phyloP scores from a whole-genome alignment of 805 yeast species.

The Ogataea trehalophila region DNA sequence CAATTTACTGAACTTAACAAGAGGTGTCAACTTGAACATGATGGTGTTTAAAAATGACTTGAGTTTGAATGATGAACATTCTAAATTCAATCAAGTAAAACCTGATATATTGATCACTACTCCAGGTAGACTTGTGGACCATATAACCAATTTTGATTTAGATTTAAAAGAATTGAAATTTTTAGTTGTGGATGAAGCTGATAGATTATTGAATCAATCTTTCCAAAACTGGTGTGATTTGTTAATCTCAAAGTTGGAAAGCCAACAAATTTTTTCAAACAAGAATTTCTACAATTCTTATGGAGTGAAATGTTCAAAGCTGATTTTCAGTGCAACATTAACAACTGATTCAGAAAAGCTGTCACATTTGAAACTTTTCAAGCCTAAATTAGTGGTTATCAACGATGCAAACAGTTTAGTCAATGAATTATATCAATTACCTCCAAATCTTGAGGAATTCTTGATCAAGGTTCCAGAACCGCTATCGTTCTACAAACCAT shows the following conservation, averaged over 20 bases:
- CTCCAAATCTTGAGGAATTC: slow-evolving; percentile 40
- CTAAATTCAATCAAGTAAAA: slow-evolving; percentile 34
- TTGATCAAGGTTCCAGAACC: slow-evolving; percentile 26
- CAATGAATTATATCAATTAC: slow-evolving; percentile 58
- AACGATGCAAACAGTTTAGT: slow-evolving; percentile 44
- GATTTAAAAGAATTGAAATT: slow-evolving; percentile 50
- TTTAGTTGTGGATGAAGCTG: slow-evolving; percentile 79
- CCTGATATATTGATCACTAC: slow-evolving; percentile 72
- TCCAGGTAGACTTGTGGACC: slow-evolving; percentile 83
- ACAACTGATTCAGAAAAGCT: slow-evolving; percentile 90
- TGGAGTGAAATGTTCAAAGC: slow-evolving; percentile 44
- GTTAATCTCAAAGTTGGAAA: slow-evolving; percentile 39
- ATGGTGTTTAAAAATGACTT: slow-evolving; percentile 53
- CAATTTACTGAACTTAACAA: slow-evolving; percentile 54
- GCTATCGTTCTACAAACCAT: slow-evolving; percentile 58
- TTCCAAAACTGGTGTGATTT: slow-evolving; percentile 89
- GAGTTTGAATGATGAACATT: slow-evolving; percentile 58
- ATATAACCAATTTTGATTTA: slow-evolving; percentile 41
- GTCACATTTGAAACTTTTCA: slow-evolving; percentile 59
- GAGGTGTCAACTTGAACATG: slow-evolving; percentile 63
- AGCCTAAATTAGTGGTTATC: slow-evolving; percentile 72
- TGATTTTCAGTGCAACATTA: slow-evolving; percentile 88
- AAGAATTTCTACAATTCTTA: slow-evolving; percentile 30
- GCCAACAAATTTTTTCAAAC: slow-evolving; percentile 21
- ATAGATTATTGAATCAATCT: slow-evolving; percentile 74